phyloP scores from a whole-genome alignment of 768 basidiomycete species.

The Xerocomellus intermedius region DNA sequence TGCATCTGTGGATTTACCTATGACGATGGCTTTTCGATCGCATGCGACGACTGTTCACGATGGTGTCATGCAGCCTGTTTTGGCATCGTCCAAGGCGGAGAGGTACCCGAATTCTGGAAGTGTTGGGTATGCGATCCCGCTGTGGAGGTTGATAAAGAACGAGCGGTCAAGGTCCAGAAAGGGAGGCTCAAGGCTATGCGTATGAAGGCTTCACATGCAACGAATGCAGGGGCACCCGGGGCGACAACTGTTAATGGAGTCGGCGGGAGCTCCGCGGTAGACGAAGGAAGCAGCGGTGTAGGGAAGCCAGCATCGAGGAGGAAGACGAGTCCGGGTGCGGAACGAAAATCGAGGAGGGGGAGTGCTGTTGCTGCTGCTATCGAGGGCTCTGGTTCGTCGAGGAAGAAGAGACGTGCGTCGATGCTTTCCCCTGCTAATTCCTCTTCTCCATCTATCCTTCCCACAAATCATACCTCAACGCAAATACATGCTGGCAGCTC shows the following conservation, averaged over 20 bases:
- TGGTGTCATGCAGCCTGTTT: conserved; percentile 89
- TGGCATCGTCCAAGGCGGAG: conserved; percentile 48
- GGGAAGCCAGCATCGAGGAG: conserved; percentile 31
- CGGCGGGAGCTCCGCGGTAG: conserved; percentile 12
- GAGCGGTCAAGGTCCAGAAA: conserved; percentile 46
- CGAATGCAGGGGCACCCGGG: conserved; percentile 20
- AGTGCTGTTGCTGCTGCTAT: conserved; percentile 36
- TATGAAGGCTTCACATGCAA: conserved; percentile 26
- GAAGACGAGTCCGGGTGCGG: conserved; percentile 39
- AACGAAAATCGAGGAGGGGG: conserved; percentile 37
- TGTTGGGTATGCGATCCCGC: conserved; percentile 68
- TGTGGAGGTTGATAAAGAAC: conserved; percentile 44
- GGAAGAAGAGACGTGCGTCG: conserved; percentile 40
- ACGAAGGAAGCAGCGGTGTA: conserved; percentile 14
- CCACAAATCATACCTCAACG: conserved; percentile 7
- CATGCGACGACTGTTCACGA: conserved; percentile 76
- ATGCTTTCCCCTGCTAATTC: conserved; percentile 30
- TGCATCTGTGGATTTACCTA: conserved; percentile 75
- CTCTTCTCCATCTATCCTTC: conserved; percentile 17
- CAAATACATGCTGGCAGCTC: conserved; percentile 20
- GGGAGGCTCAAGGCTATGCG: conserved; percentile 37
- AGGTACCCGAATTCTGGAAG: conserved; percentile 71
- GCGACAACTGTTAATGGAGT: conserved; percentile 20
- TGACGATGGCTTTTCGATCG: conserved; percentile 85
- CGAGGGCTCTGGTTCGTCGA: conserved; percentile 32